phyloP scores from a whole-genome alignment of 139 green algal genomes.

The Coelastrella sp. region DNA sequence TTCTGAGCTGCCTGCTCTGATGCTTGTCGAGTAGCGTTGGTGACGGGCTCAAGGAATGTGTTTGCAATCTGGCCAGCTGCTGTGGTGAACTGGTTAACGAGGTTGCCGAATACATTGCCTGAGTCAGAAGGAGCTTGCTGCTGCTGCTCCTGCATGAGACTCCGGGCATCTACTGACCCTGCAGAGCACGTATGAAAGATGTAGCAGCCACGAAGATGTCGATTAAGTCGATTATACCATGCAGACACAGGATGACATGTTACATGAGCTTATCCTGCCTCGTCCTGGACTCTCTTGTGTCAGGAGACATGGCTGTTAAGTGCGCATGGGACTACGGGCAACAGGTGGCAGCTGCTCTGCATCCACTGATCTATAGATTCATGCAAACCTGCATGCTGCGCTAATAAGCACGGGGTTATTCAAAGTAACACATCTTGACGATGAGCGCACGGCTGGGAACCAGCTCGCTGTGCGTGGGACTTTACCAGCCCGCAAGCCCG shows the following conservation, averaged over 20 bases:
- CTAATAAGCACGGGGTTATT: no score
- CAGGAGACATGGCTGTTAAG: no score
- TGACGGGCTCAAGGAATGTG: neutral
- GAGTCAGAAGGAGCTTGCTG: neutral
- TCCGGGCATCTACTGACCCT: neutral
- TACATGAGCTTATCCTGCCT: no score
- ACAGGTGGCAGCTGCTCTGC: no score
- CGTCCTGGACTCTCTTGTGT: no score
- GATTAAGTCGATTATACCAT: neutral
- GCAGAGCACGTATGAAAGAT: neutral
- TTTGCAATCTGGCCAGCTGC: neutral
- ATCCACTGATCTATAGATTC: no score
- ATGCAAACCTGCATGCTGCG: no score
- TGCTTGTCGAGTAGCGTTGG: slow-evolving; percentile 13
- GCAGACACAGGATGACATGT: neutral
- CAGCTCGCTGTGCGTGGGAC: no score
- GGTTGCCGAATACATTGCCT: neutral
- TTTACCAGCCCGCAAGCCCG: no score
- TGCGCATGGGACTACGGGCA: no score
- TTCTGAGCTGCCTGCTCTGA: neutral
- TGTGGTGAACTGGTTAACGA: neutral
- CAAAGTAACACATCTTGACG: no score
- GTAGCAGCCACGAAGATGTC: neutral
- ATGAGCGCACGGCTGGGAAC: no score
- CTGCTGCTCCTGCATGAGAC: slow-evolving; percentile 2